phyloP scores from a whole-genome alignment of 345 rosid species.

The Arabis hirsuta region DNA sequence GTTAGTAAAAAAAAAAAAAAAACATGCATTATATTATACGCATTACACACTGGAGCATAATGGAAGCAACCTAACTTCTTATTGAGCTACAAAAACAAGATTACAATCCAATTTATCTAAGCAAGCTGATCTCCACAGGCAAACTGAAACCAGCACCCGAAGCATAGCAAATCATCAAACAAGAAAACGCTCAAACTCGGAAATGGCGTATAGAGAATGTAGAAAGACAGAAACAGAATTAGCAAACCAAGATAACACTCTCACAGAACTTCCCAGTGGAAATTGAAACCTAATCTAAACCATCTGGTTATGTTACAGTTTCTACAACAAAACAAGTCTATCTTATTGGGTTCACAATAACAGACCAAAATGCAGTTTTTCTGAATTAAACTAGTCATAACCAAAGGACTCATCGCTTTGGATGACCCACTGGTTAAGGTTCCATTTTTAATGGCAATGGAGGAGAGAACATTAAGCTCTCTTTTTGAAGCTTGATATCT shows the following conservation, averaged over 20 bases:
- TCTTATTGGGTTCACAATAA: conserved; percentile 5
- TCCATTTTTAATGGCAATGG: conserved; percentile 80
- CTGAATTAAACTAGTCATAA: conserved; percentile 6
- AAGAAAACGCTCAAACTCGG: background rate
- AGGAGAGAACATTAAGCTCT: conserved; percentile 55
- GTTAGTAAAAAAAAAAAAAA: too few relatives aligned
- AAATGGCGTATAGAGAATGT: conserved; percentile 1
- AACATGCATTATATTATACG: background rate
- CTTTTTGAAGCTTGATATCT: conserved; percentile 40
- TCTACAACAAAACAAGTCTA: conserved; percentile 1
- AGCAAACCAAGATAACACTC: conserved; percentile 22
- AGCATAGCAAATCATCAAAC: conserved; percentile 9
- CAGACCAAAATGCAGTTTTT: conserved; percentile 20
- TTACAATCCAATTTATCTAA: conserved; percentile 16
- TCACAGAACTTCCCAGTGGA: conserved; percentile 1
- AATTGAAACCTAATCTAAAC: conserved; percentile 23
- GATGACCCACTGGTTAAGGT: conserved; percentile 43
- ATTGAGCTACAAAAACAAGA: conserved; percentile 1
- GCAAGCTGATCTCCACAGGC: background rate
- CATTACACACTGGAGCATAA: background rate
- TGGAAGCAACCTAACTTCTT: background rate
- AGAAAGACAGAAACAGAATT: background rate
- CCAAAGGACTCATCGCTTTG: conserved; percentile 2
- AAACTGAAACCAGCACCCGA: background rate
- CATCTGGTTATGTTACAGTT: conserved; percentile 26